Percentiles rank a stretch among this genome's conserved stretches.
Conservation (phyloP, 2,329 filamentous ascomycete species). For the Aureobasidium sp. region DNA sequence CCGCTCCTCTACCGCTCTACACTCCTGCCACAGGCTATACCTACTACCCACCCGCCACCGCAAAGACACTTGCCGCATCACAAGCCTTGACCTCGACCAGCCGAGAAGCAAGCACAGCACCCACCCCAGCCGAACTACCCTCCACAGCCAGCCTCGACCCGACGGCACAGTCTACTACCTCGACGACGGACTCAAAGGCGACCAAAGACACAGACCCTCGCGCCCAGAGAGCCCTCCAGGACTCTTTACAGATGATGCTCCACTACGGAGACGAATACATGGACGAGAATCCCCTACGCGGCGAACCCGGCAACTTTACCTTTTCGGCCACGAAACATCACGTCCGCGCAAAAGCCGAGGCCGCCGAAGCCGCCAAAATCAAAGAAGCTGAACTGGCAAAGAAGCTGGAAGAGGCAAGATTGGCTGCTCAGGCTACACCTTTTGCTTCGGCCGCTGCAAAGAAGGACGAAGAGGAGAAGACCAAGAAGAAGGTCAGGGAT, state of each 20-base stretch:
- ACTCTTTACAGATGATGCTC: conserved; percentile 29
- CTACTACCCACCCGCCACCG: conserved; percentile 42
- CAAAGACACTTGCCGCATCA: conserved; percentile 28
- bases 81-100: conserved; percentile 34
- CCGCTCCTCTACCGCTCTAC: conserved; percentile 49
- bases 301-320: conserved; percentile 57
- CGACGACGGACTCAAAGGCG: not conserved
- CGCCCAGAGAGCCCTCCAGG: conserved; percentile 42
- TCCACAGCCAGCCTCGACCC: not conserved
- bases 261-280: conserved; percentile 55
- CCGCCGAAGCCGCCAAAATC: conserved; percentile 28
- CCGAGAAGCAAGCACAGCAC: conserved; percentile 39
- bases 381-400: conserved; percentile 25
- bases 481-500: conserved; percentile 19
- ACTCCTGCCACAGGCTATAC: conserved; percentile 54
- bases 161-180: not conserved
- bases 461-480: conserved; percentile 1
- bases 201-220: conserved; percentile 9
- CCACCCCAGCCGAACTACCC: conserved; percentile 11
- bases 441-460: not conserved
- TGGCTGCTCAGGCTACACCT: conserved; percentile 24
- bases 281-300: conserved; percentile 56
- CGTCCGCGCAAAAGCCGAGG: conserved; percentile 36
- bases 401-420: conserved; percentile 24
- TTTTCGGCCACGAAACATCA: conserved; percentile 41